These are phyloP conservation scores for Elsinoe ampelina DNA, from an alignment of 2,329 filamentous ascomycete species.

Conservation along the genomic window DNA sequence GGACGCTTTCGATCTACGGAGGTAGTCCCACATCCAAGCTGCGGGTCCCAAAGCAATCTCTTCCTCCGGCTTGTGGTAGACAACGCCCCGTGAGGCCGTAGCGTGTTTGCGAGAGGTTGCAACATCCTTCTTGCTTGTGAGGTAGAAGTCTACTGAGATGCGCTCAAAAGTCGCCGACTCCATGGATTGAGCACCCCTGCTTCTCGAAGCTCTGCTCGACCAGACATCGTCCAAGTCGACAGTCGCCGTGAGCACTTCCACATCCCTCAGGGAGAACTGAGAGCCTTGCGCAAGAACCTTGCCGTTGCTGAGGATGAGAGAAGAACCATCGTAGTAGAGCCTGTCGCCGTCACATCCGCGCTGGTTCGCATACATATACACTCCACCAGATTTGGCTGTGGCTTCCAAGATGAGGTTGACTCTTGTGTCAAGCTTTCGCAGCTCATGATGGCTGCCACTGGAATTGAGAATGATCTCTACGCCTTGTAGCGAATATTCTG, in stretches of 20 bases:
- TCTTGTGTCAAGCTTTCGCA: conserved; percentile 55
- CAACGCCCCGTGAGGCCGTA: conserved; percentile 37
- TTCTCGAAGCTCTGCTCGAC: conserved; percentile 47
- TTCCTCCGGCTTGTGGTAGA: conserved; percentile 55
- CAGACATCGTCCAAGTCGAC: conserved; percentile 61
- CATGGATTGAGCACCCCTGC: conserved; percentile 51
- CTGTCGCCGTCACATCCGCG: conserved; percentile 49
- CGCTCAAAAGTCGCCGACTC: conserved; percentile 37
- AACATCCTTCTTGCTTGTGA: conserved; percentile 27
- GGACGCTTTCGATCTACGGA: conserved; percentile 42
- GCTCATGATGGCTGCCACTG: conserved; percentile 57
- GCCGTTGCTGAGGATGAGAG: conserved; percentile 55
- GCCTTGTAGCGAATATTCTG: conserved; percentile 56
- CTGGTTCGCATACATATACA: conserved; percentile 57
- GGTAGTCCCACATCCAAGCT: conserved; percentile 59
- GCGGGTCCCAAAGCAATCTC: conserved; percentile 58
- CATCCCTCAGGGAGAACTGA: conserved; percentile 54
- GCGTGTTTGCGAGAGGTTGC: conserved; percentile 35
- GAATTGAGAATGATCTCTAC: conserved; percentile 55
- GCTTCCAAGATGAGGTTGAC: conserved; percentile 58
- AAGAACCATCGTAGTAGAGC: conserved; percentile 53
- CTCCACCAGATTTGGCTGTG: conserved; percentile 52
- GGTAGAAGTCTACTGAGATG: conserved; percentile 36
- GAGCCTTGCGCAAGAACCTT: conserved; percentile 55
- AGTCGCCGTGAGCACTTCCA: conserved; percentile 47